Base-by-base conservation (phyloP, 495 filamentous ascomycete genomes). In the Astrocystis sublimbata region DNA sequence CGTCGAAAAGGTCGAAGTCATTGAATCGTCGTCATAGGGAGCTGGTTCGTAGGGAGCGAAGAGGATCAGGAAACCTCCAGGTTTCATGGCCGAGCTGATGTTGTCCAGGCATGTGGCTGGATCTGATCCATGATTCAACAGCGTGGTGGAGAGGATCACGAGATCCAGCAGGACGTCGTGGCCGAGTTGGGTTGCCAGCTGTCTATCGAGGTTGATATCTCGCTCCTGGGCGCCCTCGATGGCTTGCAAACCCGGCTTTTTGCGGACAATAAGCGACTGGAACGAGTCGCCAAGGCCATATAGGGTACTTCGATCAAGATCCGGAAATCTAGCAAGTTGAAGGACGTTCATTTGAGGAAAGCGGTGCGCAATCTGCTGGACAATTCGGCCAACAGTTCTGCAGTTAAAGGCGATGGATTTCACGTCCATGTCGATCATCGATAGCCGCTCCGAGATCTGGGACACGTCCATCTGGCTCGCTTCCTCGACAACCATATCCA, bases 341-440 rank as follows among this genome's bases (percentile, higher is more conserved):
- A 81, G 69, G 30, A 81, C 73, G n/a, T 75, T 71, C 76, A 79
- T 78, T 7, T 58, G 64, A 6, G 78, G 70, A 30, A 77, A 76
- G 36, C 73, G 71, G 70, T 81, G 78, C 1, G 65, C 63, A 15
- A 80, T 75, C 61, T 81, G 78, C 40, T 62, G 61, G 19, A 69
- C 68, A 8, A 79, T 67, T 2, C 74, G 69, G 12, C 73, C 69
- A 4, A 80, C 30, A 28, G 78, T 73, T 5, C 58, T 59, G 38
- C 75, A 71, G 46, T 75, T 76, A 4, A 26, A 52, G 3, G 59
- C 46, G 15, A 76, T 54, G 26, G 75, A 60, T 9, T 65, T 60
- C 5, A 72, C 73, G 50, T 76, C 71, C 2, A 70, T 46, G n/a
- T 75, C 51, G 12, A 75, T 40, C 0, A 42, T 56, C 0, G 68